Base-by-base conservation (phyloP, 2,329 filamentous ascomycete species). In the Aureobasidium musti region DNA sequence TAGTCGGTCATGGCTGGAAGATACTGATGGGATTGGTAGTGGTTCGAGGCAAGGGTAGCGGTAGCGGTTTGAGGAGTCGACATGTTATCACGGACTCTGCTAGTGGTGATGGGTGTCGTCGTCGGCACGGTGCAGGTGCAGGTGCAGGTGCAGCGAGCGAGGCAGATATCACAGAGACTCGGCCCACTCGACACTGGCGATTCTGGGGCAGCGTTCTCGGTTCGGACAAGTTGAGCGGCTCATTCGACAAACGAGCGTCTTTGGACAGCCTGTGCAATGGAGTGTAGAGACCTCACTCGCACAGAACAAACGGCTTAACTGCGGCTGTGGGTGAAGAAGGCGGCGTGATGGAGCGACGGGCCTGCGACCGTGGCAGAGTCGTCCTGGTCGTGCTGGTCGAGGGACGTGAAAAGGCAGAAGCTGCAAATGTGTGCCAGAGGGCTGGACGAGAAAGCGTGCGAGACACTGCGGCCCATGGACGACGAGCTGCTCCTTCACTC, bases 1-100 rank as follows among this genome's bases (percentile, higher is more conserved):
- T 73, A 69, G 26, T 69, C 70, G 59, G 66, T 66, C 70, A 71
- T 69, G 21, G 69, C 66, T 67, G 74, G 76, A 56, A 72, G 73
- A 76, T 78, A 78, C 70, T 78, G 77, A 73, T 78, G 78, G 69
- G 76, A 71, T 74, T 77, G 78, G 49, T 64, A 64, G 68, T 77
- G 77, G 41, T 69, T 69, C 67, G 75, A 74, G 67, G 66, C 72
- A 59, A 79, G 76, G 41, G 77, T 78, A 63, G 77, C 78, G 66
- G 78, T 80, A 67, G 77, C 78, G 13, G 78, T 80, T 56, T 77
- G 79, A 67, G 78, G 78, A 67, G 78, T 79, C 70, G 77, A 79
- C 78, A 80, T 80, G 33, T 54, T 54, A 21, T 54, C 26, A 30
- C 49, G 49, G 70, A 72, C 67, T 8, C n/a, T 33, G 37, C 14